Conservation (phyloP, 306 rosid species). For the Prunus mongolica region DNA sequence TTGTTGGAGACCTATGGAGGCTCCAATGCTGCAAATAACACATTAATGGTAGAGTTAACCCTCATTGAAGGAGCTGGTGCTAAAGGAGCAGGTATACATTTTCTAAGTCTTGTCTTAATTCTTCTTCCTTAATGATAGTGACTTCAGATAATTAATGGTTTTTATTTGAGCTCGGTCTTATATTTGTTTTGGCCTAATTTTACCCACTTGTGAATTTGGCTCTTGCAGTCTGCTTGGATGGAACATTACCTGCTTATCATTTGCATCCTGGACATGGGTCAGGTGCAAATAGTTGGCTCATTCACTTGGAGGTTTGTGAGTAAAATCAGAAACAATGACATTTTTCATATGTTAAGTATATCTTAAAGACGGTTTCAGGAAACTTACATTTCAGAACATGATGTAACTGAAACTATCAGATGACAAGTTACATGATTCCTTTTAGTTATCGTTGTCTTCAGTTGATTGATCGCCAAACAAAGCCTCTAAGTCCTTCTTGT, state of each 20-base stretch:
- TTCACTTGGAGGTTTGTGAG: constrained; percentile 79
- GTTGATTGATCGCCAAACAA: neutral
- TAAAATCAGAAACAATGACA: neutral
- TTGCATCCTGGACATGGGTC: constrained; percentile 73
- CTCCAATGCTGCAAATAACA: constrained; percentile 23
- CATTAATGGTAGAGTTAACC: constrained; percentile 66
- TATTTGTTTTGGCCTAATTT: constrained; percentile 3
- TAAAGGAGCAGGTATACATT: constrained; percentile 66
- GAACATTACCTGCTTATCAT: constrained; percentile 87
- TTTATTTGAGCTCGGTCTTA: constrained; percentile 1
- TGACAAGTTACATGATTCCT: neutral
- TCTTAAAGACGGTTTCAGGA: neutral
- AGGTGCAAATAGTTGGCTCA: constrained; percentile 78
- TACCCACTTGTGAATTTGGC: neutral
- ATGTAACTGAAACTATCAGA: neutral
- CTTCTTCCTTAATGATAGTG: neutral
- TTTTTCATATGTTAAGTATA: too few species aligned
- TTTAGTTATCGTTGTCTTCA: neutral
- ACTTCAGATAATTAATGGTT: neutral
- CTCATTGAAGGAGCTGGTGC: constrained; percentile 65
- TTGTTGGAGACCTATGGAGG: constrained; percentile 44
- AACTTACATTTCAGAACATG: neutral
- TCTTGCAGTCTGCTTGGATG: constrained; percentile 85
- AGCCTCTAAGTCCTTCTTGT: constrained; percentile 16
- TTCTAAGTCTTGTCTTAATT: neutral